Evolutionary conservation across 768 basidiomycete genomes (phyloP).

Genomic region (Porphyrellus cyaneotinctus): DNA sequence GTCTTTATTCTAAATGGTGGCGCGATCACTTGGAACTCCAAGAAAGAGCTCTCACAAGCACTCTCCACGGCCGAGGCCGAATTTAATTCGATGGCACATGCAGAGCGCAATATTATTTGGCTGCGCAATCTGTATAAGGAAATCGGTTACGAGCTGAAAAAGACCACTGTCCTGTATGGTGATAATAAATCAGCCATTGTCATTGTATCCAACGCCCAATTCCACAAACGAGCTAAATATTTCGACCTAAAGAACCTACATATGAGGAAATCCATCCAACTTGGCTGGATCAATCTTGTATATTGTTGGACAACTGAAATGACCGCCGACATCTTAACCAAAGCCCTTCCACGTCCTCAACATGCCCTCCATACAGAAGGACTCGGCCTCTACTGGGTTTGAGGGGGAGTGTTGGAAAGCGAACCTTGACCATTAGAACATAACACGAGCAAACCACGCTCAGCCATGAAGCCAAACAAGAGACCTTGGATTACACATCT

Average conservation of each 20-base stretch:
- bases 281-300: too few relatives aligned
- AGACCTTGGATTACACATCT: too few relatives aligned
- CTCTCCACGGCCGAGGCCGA: too few relatives aligned
- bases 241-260: constrained; percentile 18
- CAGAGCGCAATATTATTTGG: constrained; percentile 3
- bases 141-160: not conserved
- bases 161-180: constrained; percentile 14
- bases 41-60: constrained; percentile 26
- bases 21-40: constrained; percentile 25
- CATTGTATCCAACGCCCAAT: constrained; percentile 16
- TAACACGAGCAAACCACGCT: too few relatives aligned
- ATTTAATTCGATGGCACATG: constrained; percentile 7
- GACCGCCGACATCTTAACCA: constrained; percentile 19
- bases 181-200: constrained; percentile 28
- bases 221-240: not conserved
- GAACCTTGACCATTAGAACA: too few relatives aligned
- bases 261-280: constrained; percentile 16
- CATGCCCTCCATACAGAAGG: not conserved
- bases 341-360: not conserved
- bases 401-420: not conserved
- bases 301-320: too few relatives aligned
- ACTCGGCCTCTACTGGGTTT: not conserved
- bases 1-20: not conserved
- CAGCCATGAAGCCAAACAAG: too few relatives aligned
- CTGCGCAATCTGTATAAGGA: constrained; percentile 27